Percentiles rank a stretch among this genome's conserved stretches.
Evolutionary conservation across 106 monocot genomes (phyloP).

Genomic region (Dendrobium catenatum): DNA sequence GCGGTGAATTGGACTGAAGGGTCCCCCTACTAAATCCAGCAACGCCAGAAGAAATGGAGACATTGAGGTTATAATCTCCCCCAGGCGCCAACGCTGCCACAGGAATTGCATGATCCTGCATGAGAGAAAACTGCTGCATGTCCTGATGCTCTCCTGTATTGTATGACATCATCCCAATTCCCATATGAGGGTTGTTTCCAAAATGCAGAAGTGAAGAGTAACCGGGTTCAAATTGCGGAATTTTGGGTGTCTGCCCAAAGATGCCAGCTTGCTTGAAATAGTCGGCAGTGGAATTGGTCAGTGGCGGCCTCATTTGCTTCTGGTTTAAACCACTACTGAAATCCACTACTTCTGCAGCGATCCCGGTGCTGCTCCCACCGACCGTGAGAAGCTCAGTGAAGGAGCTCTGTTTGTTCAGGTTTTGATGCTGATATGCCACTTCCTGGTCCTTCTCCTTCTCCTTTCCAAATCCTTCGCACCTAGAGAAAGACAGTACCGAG

Average conservation of each 20-base stretch:
- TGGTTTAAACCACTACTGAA: conserved; percentile 12
- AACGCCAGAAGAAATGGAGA: conserved; percentile 76
- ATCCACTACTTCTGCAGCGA: conserved; percentile 9
- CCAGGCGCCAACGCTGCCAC: conserved; percentile 30
- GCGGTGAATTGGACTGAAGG: conserved; percentile 99
- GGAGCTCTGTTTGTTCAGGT: conserved; percentile 8
- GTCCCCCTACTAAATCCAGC: conserved; percentile 96
- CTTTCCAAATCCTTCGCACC: neutral
- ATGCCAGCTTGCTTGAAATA: conserved; percentile 47
- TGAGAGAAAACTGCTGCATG: conserved; percentile 18
- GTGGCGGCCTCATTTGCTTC: conserved; percentile 28
- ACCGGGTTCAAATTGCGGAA: neutral
- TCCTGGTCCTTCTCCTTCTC: neutral
- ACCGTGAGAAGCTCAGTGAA: conserved; percentile 6
- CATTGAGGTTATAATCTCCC: conserved; percentile 71
- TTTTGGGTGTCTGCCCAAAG: conserved; percentile 3
- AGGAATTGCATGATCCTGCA: conserved; percentile 39
- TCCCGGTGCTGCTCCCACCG: conserved; percentile 12
- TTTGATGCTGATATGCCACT: neutral
- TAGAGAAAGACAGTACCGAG: conserved; percentile 9
- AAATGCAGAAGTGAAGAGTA: conserved; percentile 39
- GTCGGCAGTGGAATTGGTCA: conserved; percentile 39
- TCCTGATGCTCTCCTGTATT: conserved; percentile 49
- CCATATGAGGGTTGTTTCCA: conserved; percentile 48
- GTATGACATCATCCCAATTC: conserved; percentile 36